phyloP scores from a whole-genome alignment of 345 rosid genomes.

The Murraya koenigii region DNA sequence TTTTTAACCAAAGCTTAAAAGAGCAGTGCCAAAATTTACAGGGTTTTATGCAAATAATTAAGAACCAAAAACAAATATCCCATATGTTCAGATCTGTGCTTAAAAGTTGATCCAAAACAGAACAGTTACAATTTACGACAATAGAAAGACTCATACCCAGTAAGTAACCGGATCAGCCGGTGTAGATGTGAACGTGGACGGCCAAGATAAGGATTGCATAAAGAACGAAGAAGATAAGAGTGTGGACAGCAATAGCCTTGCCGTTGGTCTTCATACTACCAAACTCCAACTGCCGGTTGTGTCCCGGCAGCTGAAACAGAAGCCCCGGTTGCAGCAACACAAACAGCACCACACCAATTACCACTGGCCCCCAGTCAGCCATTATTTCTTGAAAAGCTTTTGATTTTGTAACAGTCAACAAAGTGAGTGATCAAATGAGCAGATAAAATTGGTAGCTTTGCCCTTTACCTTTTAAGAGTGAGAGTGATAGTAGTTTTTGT shows the following conservation, averaged over 20 bases:
- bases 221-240: constrained; percentile 75
- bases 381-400: constrained; percentile 23
- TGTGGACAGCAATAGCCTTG: constrained; percentile 77
- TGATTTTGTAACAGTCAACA: background rate
- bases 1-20: background rate
- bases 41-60: background rate
- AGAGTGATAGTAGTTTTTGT: background rate
- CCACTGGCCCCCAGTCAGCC: constrained; percentile 97
- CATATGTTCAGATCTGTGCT: constrained; percentile 4
- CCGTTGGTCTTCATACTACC: constrained; percentile 95
- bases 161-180: constrained; percentile 41
- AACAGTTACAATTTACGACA: background rate
- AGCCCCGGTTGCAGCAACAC: constrained; percentile 86
- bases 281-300: constrained; percentile 53
- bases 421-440: background rate
- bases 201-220: constrained; percentile 80
- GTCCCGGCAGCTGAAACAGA: constrained; percentile 72
- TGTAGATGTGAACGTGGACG: constrained; percentile 77
- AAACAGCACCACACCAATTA: constrained; percentile 80
- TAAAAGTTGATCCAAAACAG: background rate
- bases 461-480: too few species aligned
- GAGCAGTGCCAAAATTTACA: background rate
- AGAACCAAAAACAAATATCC: background rate
- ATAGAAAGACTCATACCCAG: background rate
- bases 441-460: background rate